Evolutionary conservation across 192 early-diverging fungal genomes (phyloP), one percentile per base, ranked within the genome.

Genomic region (Kappamyces sp.): DNA sequence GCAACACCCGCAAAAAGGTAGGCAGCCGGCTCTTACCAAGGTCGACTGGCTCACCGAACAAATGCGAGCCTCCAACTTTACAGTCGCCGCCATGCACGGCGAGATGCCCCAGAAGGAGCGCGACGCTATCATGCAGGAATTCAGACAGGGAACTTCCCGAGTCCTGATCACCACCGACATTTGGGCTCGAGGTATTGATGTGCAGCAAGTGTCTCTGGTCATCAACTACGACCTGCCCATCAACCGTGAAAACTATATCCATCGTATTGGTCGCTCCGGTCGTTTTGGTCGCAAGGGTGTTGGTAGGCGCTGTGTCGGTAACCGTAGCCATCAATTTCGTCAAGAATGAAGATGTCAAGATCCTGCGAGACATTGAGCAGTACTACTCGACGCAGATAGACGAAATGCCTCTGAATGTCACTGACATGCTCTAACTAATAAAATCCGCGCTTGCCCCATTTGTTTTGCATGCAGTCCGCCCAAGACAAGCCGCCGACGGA

Each of bases 271-370:
- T 86, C 90, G 96, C 83, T 89, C 90, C 87, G 94, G 96, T 83
- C 94, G 96, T 87, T 99, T 97, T 84, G 96, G 96, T 74, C 90
- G 96, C 74, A 99, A 97, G 86, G 96, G 96, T 85, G 94, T 99
- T 66, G 92, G 94, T 23, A 23, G 0, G 23, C 23, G 23, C 23
- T 23, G 23, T 23, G 23, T 23, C 23, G 23, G 23, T 23, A 23
- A 23, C 23, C 23, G 23, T 23, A 23, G 23, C 93, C 55, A 96
- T 96, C 83, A 96, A 97, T 80, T 97, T 99, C 82, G 93, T 99
- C 63, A 86, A 90, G 52, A 84, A 83, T 69, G 93, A 99, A n/a
- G 97, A 99, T 74, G 85, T 89, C 54, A 77, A 79, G 55, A 87
- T 87, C 73, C 82, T 96, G 69, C 84, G 89, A 51, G 71, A 71